Evolutionary conservation across 805 yeast species (phyloP), one percentile per base, ranked within the genome.

Genomic region (Metahyphopichia silvanorum): DNA sequence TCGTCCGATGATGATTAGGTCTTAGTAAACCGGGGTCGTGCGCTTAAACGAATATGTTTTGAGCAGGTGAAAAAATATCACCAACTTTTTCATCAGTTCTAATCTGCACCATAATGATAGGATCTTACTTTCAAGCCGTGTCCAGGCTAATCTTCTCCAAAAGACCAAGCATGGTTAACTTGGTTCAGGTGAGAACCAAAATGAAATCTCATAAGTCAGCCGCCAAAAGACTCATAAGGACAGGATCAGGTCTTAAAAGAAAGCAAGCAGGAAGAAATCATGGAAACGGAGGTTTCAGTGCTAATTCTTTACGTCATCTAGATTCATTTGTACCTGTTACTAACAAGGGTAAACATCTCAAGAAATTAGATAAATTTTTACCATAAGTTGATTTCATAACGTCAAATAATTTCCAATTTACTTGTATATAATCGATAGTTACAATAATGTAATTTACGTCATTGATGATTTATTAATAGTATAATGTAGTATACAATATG

Each of bases 251-350:
- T 73, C 41, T 77, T 43, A 65, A 64, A 47, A 59, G 72, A 47
- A 66, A 64, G 40, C 68, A 79, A 47, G 83, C 94, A 14, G 95
- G 96, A 8, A 77, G 95, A 65, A 83, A 85, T 44, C 97, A 89
- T 56, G 96, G 97, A 31, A 89, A 89, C 51, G 86, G 88, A 2
- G 89, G 95, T 15, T 89, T 93, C 82, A 73, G 88, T 20, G 64
- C 75, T 25, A 70, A 79, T 32, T 68, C 74, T 16, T 60, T 83
- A 49, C 66, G 76, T 39, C 71, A 71, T 47, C 68, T 82, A 58
- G 74, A 78, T 43, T 82, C 77, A 19, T 82, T 71, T 44, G 76
- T 70, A 6, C 53, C 61, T 45, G 86, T 79, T 24, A 69, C 61
- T 19, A 56, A 56, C 41, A 67, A 47, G 44, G 76, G 74, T 6